phyloP scores from a whole-genome alignment of 2,329 filamentous ascomycete species.

The Calonectria hongkongensis region DNA sequence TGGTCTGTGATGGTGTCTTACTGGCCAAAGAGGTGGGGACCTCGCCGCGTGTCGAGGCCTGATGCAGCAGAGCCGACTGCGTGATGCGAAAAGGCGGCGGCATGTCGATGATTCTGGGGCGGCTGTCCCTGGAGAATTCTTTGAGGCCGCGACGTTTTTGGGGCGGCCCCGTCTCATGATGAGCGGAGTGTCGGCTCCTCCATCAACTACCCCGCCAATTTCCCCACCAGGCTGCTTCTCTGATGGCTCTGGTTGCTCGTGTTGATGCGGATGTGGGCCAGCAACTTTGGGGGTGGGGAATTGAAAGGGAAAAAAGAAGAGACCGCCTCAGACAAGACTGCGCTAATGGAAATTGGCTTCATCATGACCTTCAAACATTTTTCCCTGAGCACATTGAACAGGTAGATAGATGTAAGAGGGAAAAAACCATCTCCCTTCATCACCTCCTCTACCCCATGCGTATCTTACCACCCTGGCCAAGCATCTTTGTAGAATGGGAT shows the following conservation, averaged over 20 bases:
- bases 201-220: conserved; percentile 17
- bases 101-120: too few relatives aligned
- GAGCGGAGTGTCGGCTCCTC: neutral
- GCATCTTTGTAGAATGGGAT: neutral
- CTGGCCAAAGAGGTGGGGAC: neutral
- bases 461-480: neutral
- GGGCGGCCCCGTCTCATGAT: neutral
- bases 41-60: neutral
- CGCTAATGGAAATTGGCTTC: neutral
- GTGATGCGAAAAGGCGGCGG: too few relatives aligned
- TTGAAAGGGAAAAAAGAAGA: neutral
- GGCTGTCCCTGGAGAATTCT: too few relatives aligned
- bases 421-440: neutral
- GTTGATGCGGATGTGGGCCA: neutral
- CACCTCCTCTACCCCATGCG: too few relatives aligned
- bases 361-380: neutral
- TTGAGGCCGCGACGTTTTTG: neutral
- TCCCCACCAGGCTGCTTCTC: neutral
- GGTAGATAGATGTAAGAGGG: neutral
- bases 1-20: neutral
- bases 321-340: neutral
- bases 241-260: neutral
- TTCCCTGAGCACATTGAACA: too few relatives aligned
- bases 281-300: neutral
- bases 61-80: neutral